Conservation (phyloP, 805 yeast genomes). For the Spencermartinsiella europaea region DNA sequence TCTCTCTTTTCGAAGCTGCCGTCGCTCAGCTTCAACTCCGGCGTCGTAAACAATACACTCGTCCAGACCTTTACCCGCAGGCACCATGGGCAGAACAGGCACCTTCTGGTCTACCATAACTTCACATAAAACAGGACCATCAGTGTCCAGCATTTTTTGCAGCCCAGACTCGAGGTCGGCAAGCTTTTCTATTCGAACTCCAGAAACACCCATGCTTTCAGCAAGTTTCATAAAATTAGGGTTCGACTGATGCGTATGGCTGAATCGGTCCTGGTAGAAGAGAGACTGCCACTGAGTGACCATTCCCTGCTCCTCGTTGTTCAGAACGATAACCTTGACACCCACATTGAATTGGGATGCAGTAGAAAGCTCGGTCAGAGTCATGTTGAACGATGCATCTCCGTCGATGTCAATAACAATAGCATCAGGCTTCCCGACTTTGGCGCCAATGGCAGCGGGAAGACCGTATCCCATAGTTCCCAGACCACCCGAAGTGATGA, state of each 20-base stretch:
- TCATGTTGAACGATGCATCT: slow-evolving; percentile 99
- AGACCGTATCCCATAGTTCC: slow-evolving; percentile 99
- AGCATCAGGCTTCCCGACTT: slow-evolving; percentile 91
- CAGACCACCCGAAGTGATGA: slow-evolving; percentile 97
- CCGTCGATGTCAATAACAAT: slow-evolving; percentile 96
- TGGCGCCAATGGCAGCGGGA: slow-evolving; percentile 98
- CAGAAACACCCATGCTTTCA: slow-evolving; percentile 89
- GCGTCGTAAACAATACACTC: slow-evolving; percentile 88
- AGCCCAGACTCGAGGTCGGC: slow-evolving; percentile 57
- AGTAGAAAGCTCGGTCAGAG: slow-evolving; percentile 84
- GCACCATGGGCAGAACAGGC: slow-evolving; percentile 97
- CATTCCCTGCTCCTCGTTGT: slow-evolving; percentile 99
- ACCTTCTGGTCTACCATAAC: slow-evolving; percentile 85
- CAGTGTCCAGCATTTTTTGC: slow-evolving; percentile 62
- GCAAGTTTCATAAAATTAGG: slow-evolving; percentile 92
- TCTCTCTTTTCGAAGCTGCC: slow-evolving; percentile 29
- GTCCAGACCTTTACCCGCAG: slow-evolving; percentile 90
- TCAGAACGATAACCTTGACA: slow-evolving; percentile 80
- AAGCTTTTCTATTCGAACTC: slow-evolving; percentile 66
- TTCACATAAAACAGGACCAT: slow-evolving; percentile 87
- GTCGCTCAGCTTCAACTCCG: slow-evolving; percentile 38
- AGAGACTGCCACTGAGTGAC: slow-evolving; percentile 99
- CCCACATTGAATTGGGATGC: slow-evolving; percentile 94
- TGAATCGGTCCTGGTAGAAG: slow-evolving; percentile 92
- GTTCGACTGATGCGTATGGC: slow-evolving; percentile 96